Evolutionary conservation across 2,329 filamentous ascomycete genomes (phyloP).

Genomic region (Cadophora gregata): DNA sequence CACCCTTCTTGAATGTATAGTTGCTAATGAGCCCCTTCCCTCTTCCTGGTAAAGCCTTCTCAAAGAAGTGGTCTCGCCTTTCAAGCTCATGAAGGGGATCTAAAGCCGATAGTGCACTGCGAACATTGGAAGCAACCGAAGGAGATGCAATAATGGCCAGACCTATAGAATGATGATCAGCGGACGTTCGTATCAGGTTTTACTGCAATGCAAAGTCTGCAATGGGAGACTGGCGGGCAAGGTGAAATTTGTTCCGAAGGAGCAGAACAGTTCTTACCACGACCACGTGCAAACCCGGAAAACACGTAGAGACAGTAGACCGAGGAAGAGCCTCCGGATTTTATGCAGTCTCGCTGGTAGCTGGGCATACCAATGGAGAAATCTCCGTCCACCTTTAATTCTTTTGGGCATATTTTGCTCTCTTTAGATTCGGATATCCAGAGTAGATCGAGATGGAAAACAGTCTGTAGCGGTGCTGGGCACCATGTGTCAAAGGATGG

Average conservation of each 20-base stretch:
- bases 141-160: constrained; percentile 2
- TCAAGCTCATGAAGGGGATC: too few species aligned
- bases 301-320: constrained; percentile 5
- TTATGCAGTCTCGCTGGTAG: not conserved
- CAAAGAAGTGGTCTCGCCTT: not conserved
- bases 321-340: not conserved
- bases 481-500: not conserved
- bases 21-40: constrained; percentile 26
- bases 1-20: constrained; percentile 20
- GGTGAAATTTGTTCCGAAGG: not conserved
- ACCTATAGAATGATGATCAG: not conserved
- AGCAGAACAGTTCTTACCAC: not conserved
- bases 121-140: not conserved
- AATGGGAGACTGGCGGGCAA: not conserved
- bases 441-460: not conserved
- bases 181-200: not conserved
- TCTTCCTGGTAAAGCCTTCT: constrained; percentile 17
- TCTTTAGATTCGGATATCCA: not conserved
- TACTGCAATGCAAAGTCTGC: not conserved
- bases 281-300: not conserved
- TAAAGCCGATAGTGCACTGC: not conserved
- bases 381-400: too few species aligned
- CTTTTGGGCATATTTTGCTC: not conserved
- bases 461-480: not conserved
- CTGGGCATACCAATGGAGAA: not conserved